A percentile compares a stretch with the other conserved stretches of the same genome.
Conservation (phyloP, 2,329 filamentous ascomycete species). For the Cercospora canescens region DNA sequence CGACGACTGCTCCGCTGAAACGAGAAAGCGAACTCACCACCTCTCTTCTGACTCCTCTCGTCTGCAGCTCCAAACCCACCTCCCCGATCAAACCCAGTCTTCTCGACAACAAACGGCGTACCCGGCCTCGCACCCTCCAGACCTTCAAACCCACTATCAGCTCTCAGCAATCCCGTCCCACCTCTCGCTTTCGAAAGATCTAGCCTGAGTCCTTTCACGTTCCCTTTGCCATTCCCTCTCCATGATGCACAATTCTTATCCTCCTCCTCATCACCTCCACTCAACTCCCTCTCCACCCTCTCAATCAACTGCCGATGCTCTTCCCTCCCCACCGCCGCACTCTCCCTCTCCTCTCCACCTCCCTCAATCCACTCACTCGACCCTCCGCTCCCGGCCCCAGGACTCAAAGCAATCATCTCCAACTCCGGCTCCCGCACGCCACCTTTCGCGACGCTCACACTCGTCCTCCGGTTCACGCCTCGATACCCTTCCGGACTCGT, state of each 20-base stretch:
- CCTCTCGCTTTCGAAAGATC: not conserved
- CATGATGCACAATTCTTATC: too few relatives aligned
- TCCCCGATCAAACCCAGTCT: not conserved
- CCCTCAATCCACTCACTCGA: conserved; percentile 21
- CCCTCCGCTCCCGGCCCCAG: conserved; percentile 19
- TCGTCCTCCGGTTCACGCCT: conserved; percentile 47
- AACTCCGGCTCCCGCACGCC: conserved; percentile 49
- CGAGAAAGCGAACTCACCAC: not conserved
- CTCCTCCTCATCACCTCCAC: conserved; percentile 10
- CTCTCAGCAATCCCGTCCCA: not conserved
- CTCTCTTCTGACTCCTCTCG: not conserved
- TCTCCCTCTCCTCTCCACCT: conserved; percentile 6
- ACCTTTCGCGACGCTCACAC: conserved; percentile 41
- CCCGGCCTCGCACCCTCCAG: not conserved
- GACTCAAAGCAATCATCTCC: conserved; percentile 40
- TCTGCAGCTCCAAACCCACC: not conserved
- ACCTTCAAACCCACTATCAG: conserved; percentile 3
- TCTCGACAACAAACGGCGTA: conserved; percentile 1
- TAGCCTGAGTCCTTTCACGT: not conserved
- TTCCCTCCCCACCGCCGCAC: conserved; percentile 1
- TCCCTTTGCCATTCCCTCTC: not conserved
- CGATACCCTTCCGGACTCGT: conserved; percentile 42
- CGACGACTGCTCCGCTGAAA: not conserved
- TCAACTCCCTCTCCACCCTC: not conserved
- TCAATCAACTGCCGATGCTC: not conserved